Evolutionary conservation across 768 basidiomycete species (phyloP).

Genomic region (Gautieria morchelliformis): DNA sequence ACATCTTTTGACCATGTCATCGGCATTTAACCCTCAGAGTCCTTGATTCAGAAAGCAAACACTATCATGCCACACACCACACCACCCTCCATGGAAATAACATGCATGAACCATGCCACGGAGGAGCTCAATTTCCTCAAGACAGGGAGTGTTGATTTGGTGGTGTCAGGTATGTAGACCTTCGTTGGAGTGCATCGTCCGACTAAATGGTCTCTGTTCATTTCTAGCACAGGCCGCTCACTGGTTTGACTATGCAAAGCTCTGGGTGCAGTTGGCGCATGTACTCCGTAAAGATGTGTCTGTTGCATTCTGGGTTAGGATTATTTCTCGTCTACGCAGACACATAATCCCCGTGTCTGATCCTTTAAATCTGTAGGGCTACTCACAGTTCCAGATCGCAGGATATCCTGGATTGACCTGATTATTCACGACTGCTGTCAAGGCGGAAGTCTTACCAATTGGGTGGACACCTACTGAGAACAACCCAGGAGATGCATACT

Average conservation of each 20-base stretch:
- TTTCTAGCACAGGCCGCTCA: too few relatives aligned
- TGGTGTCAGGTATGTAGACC: too few relatives aligned
- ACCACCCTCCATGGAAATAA: slow-evolving; percentile 11
- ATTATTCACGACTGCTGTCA: slow-evolving; percentile 55
- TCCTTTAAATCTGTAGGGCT: slow-evolving; percentile 18
- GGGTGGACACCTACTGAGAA: slow-evolving; percentile 69
- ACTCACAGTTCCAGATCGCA: slow-evolving; percentile 68
- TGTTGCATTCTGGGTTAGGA: slow-evolving; percentile 63
- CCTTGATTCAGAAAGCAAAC: slow-evolving; percentile 56
- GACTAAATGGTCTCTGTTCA: too few relatives aligned
- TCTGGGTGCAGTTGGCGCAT: slow-evolving; percentile 60
- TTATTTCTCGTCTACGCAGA: too few relatives aligned
- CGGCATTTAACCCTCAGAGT: slow-evolving; percentile 65
- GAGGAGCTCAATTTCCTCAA: too few relatives aligned
- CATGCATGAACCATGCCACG: slow-evolving; percentile 31
- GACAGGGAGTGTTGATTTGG: too few relatives aligned
- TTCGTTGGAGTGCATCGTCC: too few relatives aligned
- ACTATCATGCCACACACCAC: slow-evolving; percentile 9
- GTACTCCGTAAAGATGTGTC: slow-evolving; percentile 54
- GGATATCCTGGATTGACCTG: slow-evolving; percentile 46
- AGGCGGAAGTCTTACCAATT: slow-evolving; percentile 41
- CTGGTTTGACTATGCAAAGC: slow-evolving; percentile 68
- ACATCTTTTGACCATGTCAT: too few relatives aligned
- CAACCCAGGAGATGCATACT: slow-evolving; percentile 72
- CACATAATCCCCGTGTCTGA: not conserved